Evolutionary conservation across 441 rosid species (phyloP), one percentile per base, ranked within the genome.

Genomic region (Daphne laureola): DNA sequence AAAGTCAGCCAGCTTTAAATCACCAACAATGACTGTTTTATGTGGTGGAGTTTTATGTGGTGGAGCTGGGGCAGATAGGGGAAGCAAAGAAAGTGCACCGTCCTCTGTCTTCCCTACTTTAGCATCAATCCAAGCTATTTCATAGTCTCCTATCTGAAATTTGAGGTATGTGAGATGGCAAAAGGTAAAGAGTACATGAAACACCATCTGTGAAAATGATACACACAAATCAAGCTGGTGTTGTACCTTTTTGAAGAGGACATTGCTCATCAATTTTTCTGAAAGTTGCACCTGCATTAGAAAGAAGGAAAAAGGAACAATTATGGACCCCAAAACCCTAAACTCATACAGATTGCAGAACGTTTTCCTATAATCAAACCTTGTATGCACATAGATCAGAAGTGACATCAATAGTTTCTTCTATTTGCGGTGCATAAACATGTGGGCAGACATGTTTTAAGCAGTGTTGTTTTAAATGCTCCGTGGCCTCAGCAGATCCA

Each of bases 341-440:
- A 48, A 23, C 42, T 43, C 38, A 50, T 12, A 31, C 7, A 31
- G 38, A 31, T 1, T 5, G 38, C 15, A 57, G 51, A 36, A 21
- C 8, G 46, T 43, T 27, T 48, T 72, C 43, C 41, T 21, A 5
- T 38, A 58, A 31, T 63, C 51, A 38, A 73, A 84, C 97, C 95
- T 93, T 93, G 51, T 87, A 90, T 36, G 97, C 99, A 76, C 99
- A 90, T 65, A 90, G 64, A 72, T 93, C 97, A 66, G 97, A 93
- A 26, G 99, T 90, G 62, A 90, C 96, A 52, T 93, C 97, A 51
- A 87, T 78, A 0, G 89, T 85, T 72, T 90, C 98, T 78, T 85
- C 97, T 54, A 82, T 75, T 64, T 82, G 83, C 12, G 98, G 97
- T 62, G 96, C 88, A 62, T 81, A 93, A 66, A 93, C 97, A 45